Evolutionary conservation across 306 rosid genomes (phyloP), one percentile per base, ranked within the genome.

Genomic region (Biancaea sappan): DNA sequence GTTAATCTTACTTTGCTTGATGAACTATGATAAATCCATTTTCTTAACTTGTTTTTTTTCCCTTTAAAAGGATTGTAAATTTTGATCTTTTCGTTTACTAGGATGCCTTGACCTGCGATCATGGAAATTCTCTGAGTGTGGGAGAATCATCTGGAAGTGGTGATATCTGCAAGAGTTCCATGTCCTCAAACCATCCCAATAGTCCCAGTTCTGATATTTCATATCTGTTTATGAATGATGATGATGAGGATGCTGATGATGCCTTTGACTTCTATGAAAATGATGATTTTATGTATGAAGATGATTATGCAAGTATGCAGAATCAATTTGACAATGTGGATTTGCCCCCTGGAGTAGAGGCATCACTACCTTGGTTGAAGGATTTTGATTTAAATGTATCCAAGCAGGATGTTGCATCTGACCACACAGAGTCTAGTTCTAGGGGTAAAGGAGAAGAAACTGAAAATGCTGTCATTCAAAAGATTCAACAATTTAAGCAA

Each of bases 321-420:
- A 79, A 84, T 56, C 90, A 91, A 8, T 89, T 91, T 84, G 97
- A 91, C 81, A 84, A 26, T 60, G 96, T 82, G 86, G 86, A 91
- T 83, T 85, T 88, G 66, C 97, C 97, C 69, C 80, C 94, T 28
- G 97, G 97, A 61, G 92, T 88, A 66, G 97, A 91, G 81, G 92
- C 86, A 32, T 12, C 91, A 51, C 46, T 91, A 69, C 94, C 97
- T 51, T 91, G 92, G 94, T 82, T 91, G 84, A 83, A 81, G 54
- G 87, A 82, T 46, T 67, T 80, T 15, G 46, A 73, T 66, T 70
- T 87, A 58, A 58, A 78, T 64, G 82, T 78, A 19, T 43, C 56
- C 77, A 69, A 54, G 73, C 80, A 26, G 40, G 83, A 34, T 35
- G 66, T 35, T 73, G 73, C 81, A 24, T n/a, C 50, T 52, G 57